phyloP scores from a whole-genome alignment of 2,329 filamentous ascomycete species.

The Orbilia javanica region DNA sequence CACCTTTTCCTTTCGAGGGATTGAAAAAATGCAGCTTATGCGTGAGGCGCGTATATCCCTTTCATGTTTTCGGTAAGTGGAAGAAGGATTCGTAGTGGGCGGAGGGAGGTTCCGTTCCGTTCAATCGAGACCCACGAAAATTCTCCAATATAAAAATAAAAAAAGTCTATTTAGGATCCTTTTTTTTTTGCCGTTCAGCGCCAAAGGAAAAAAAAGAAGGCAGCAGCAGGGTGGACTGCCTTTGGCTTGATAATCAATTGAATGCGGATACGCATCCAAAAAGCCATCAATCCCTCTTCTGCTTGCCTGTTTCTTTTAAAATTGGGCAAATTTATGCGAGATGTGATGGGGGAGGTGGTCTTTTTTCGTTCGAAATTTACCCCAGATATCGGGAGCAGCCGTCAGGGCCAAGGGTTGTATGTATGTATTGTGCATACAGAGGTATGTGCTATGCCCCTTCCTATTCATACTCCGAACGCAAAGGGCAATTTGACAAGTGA shows the following conservation, averaged over 20 bases:
- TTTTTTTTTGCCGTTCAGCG: neutral
- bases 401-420: constrained; percentile 33
- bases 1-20: neutral
- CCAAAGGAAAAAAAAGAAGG: neutral
- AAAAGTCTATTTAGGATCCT: neutral
- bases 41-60: constrained; percentile 5
- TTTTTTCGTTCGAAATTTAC: constrained; percentile 32
- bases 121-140: neutral
- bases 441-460: constrained; percentile 15
- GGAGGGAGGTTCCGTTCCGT: constrained; percentile 15
- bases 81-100: neutral
- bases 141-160: constrained; percentile 8
- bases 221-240: constrained; percentile 10
- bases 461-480: neutral
- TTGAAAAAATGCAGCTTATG: constrained; percentile 11
- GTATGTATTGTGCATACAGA: too few species aligned
- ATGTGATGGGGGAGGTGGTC: constrained; percentile 17
- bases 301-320: constrained; percentile 38
- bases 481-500: constrained; percentile 33
- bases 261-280: neutral
- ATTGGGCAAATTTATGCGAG: constrained; percentile 49
- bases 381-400: constrained; percentile 56
- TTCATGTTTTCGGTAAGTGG: constrained; percentile 16
- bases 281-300: constrained; percentile 12
- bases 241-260: constrained; percentile 29